Evolutionary conservation across 495 filamentous ascomycete species (phyloP), one percentile per base, ranked within the genome.

Genomic region (Tuber calosporum): DNA sequence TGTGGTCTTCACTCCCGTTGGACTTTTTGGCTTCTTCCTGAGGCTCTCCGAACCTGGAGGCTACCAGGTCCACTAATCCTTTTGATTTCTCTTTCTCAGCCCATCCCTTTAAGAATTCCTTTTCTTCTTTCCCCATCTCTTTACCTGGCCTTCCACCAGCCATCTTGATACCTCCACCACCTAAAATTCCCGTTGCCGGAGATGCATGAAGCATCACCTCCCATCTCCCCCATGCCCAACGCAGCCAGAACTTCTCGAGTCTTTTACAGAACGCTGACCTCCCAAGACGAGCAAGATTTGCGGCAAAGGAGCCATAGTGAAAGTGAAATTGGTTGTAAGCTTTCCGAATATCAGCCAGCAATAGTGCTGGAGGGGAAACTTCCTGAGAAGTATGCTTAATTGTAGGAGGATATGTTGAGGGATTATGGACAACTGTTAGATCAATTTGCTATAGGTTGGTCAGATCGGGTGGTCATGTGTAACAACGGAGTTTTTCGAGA

Each of bases 91-190:
- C 88, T 82, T 82, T 84, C 26, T 82, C 73, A 13, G 92, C 88
- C 78, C 96, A 89, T 26, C 91, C 92, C 81, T 96, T 95, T 1
- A 99, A 85, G 1, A 97, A 94, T 78, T 93, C 93, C 79, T 84
- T 93, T 77, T 97, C 92, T 83, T 97, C 93, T 80, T 97, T 93
- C 41, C 94, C 95, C 19, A 97, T 93, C 1, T 96, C 96, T 22
- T 97, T 87, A 26, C 95, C 96, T 37, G 97, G 88, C 83, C 97
- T 93, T 8, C 94, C 95, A 48, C 92, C 92, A 22, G 95, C 93
- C 66, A 98, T 88, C 82, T 97, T 97, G 75, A 97, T 88, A 3
- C 92, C 93, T 37, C 90, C 89, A 38, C 74, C 72, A 2, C 72
- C 75, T 77, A 91, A 92, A 4, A 96, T 86, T 72, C 89, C 89